Evolutionary conservation across 352 stramenopile genomes (phyloP).

Genomic region (Phytophthora ohioensis): DNA sequence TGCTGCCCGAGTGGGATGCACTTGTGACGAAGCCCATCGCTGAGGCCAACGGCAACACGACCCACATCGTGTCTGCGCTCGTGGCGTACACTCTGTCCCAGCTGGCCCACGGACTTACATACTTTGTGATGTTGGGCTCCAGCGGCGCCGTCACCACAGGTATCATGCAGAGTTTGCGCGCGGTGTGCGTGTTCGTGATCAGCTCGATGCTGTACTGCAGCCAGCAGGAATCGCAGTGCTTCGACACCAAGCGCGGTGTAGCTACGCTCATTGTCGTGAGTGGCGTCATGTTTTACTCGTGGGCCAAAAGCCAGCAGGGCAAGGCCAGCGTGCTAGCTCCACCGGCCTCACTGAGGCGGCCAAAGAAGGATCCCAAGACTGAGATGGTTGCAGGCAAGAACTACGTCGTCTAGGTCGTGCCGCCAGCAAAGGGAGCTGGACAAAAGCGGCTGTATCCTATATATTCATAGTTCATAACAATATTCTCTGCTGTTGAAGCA

Average conservation of each 20-base stretch:
- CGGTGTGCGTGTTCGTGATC: constrained; percentile 86
- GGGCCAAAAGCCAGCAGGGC: constrained; percentile 76
- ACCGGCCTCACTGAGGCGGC: constrained; percentile 20
- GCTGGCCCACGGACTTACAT: constrained; percentile 83
- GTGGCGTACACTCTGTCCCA: constrained; percentile 82
- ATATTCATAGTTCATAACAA: constrained; percentile 33
- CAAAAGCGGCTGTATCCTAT: constrained; percentile 23
- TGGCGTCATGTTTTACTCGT: constrained; percentile 90
- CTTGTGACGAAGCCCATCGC: constrained; percentile 81
- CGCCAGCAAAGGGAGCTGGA: neutral
- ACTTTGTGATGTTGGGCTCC: constrained; percentile 86
- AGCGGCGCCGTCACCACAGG: constrained; percentile 86
- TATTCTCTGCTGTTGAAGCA: constrained; percentile 8
- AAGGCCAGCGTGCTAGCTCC: constrained; percentile 32
- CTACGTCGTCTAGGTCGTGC: constrained; percentile 61
- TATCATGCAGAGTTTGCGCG: constrained; percentile 90
- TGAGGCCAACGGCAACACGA: constrained; percentile 74
- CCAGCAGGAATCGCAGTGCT: constrained; percentile 88
- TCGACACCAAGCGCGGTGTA: constrained; percentile 83
- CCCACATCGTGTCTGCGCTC: constrained; percentile 68
- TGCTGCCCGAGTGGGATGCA: constrained; percentile 77
- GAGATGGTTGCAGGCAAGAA: constrained; percentile 76
- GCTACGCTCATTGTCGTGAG: constrained; percentile 83
- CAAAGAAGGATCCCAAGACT: constrained; percentile 31
- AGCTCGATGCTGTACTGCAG: constrained; percentile 87